A percentile compares a stretch with the other conserved stretches of the same genome.
These are phyloP conservation scores for Rhizopogon vinicolor DNA, from an alignment of 768 basidiomycete species.

Conservation along the genomic window DNA sequence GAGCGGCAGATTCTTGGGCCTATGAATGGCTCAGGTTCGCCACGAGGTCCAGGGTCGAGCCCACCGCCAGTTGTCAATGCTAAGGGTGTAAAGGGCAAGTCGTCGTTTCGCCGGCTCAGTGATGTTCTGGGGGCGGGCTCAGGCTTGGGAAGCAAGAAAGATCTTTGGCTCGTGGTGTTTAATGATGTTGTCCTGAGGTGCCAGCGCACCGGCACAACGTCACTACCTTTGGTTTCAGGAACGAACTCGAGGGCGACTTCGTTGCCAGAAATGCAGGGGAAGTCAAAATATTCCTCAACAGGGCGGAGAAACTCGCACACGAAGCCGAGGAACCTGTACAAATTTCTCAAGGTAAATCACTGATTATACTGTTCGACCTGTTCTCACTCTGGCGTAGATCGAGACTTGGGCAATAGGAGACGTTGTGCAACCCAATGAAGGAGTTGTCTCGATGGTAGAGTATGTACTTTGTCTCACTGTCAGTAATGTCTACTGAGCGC, in stretches of 20 bases:
- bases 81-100: conserved; percentile 72
- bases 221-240: conserved; percentile 66
- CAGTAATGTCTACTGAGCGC: conserved; percentile 5
- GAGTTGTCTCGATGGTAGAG: conserved; percentile 90
- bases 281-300: conserved; percentile 79
- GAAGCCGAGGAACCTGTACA: conserved; percentile 88
- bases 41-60: conserved; percentile 27
- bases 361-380: neutral
- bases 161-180: conserved; percentile 93
- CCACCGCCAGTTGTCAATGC: conserved; percentile 31
- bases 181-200: conserved; percentile 94
- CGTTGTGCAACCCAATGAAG: conserved; percentile 69
- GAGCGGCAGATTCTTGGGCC: conserved; percentile 52
- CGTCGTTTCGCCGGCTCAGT: conserved; percentile 84
- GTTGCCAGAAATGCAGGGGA: conserved; percentile 78
- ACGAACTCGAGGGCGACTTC: conserved; percentile 70
- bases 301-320: conserved; percentile 72
- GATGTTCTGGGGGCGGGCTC: conserved; percentile 71
- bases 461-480: conserved; percentile 35
- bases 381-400: conserved; percentile 43
- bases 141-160: conserved; percentile 67
- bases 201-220: conserved; percentile 86
- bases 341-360: conserved; percentile 72
- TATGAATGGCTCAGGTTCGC: conserved; percentile 8
- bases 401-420: conserved; percentile 86